Base-by-base conservation (phyloP, 1,284 basidiomycete genomes). In the Meripilus lineatus region DNA sequence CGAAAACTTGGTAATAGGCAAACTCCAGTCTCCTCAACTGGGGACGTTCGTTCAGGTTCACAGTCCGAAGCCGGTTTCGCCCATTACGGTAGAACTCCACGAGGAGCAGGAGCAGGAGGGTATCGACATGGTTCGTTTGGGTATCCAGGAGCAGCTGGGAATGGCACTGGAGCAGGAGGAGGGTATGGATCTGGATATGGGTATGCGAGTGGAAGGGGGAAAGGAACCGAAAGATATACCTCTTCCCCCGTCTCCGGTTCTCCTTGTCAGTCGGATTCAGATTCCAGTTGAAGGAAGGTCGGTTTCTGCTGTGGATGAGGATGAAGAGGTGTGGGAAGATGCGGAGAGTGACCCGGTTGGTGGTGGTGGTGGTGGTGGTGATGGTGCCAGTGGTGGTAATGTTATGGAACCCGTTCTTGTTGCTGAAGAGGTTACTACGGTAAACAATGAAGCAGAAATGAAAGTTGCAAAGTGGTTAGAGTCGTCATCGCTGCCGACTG, bases 41-140 rank as follows among this genome's bases (percentile, higher is more conserved):
- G 50, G 47, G 38, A 54, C 49, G 17, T 51, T 50, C 40, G 49
- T 49, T 17, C 35, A 44, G 15, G 48, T 37, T 7, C 32, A 34
- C 34, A 36, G 33, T 17, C 34, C 43, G 23, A 26, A 32, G 13
- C 20, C 15, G 17, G 24, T 7, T 15, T 24, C 28, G 17, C 22
- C 42, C n/a, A 26, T 28, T 18, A 23, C n/a, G 25, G 25, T 28
- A 18, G 24, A 11, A 11, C 21, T 14, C 34, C 42, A 28, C 34
- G 26, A 26, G 23, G 34, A 24, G 26, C 22, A 10, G 8, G 37
- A 18, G 21, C 8, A 30, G n/a, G 10, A 8, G 10, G 10, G 10
- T 8, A 30, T n/a, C n/a, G n/a, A 10, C 28, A 8, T n/a, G 8
- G n/a, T n/a, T 8, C 8, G 10, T 10, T n/a, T 30, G n/a, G n/a